phyloP scores from a whole-genome alignment of 2,329 filamentous ascomycete species.

The Aureobasidium sp. region DNA sequence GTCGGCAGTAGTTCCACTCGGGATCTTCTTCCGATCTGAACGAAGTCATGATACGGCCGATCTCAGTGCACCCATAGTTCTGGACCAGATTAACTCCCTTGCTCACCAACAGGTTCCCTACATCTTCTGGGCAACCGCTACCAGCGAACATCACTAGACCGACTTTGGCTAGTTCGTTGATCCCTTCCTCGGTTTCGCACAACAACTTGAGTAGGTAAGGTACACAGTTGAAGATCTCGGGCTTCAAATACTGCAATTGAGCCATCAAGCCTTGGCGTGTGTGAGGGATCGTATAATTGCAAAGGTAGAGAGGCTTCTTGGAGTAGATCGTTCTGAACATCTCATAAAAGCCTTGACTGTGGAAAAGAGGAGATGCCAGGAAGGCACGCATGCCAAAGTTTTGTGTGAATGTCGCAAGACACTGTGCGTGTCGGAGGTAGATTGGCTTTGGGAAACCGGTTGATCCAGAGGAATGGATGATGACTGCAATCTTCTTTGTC shows the following conservation, averaged over 20 bases:
- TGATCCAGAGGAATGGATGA: conserved; percentile 49
- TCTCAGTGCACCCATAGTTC: conserved; percentile 31
- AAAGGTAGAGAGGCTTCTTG: conserved; percentile 46
- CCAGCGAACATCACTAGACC: conserved; percentile 29
- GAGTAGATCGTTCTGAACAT: conserved; percentile 48
- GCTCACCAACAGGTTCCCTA: conserved; percentile 29
- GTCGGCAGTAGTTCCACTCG: conserved; percentile 53
- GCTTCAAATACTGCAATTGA: conserved; percentile 25
- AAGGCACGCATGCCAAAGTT: conserved; percentile 45
- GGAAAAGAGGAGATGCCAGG: conserved; percentile 52
- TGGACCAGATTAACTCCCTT: conserved; percentile 29
- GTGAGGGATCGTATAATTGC: conserved; percentile 50
- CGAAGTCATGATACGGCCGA: conserved; percentile 48
- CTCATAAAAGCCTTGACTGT: conserved; percentile 52
- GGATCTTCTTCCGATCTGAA: conserved; percentile 47
- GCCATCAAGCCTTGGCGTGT: conserved; percentile 34
- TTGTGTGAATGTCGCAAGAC: conserved; percentile 43
- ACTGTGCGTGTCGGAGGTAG: conserved; percentile 48
- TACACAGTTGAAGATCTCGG: conserved; percentile 54
- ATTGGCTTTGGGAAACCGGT: conserved; percentile 60
- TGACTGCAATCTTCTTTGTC: conserved; percentile 33
- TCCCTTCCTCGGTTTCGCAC: conserved; percentile 50
- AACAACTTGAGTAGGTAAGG: conserved; percentile 60
- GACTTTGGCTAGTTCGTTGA: conserved; percentile 23
- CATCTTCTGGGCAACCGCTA: conserved; percentile 28